Evolutionary conservation across 441 rosid species (phyloP).

Genomic region (Cnidoscolus chayamansa): DNA sequence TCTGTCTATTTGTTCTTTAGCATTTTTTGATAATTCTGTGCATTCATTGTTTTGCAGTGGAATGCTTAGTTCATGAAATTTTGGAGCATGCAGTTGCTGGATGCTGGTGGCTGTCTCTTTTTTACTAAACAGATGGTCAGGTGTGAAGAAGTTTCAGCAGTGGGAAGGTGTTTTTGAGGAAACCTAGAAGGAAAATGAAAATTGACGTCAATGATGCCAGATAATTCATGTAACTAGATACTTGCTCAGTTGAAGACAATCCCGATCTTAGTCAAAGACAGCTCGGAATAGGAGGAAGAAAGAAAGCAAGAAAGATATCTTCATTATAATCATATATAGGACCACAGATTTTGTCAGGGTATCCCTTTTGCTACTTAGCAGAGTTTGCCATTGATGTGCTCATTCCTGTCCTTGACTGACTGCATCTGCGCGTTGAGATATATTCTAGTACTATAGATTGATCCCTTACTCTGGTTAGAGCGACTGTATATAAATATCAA

Average conservation of each 20-base stretch:
- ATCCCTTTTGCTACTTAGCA: constrained; percentile 18
- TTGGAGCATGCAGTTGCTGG: constrained; percentile 40
- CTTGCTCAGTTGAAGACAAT: constrained; percentile 32
- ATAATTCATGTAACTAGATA: constrained; percentile 40
- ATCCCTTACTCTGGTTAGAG: constrained; percentile 22
- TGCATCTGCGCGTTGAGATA: constrained; percentile 18
- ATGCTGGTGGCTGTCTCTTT: constrained; percentile 37
- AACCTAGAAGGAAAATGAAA: constrained; percentile 22
- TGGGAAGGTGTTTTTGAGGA: constrained; percentile 19
- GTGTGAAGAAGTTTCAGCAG: constrained; percentile 35
- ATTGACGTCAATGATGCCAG: constrained; percentile 28
- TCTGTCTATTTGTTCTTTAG: not conserved
- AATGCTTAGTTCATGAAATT: constrained; percentile 31
- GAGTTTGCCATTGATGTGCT: constrained; percentile 23
- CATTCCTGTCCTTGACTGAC: constrained; percentile 31
- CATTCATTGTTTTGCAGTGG: constrained; percentile 34
- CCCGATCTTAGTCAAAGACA: constrained; percentile 28
- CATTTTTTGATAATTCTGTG: not conserved
- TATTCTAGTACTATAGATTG: constrained; percentile 27
- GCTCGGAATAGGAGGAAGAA: constrained; percentile 29
- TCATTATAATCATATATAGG: constrained; percentile 20
- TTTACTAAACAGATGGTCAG: constrained; percentile 28
- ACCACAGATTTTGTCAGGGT: constrained; percentile 30
- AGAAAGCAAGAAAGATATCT: constrained; percentile 9
- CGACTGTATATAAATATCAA: constrained; percentile 35